Evolutionary conservation across 768 basidiomycete genomes (phyloP).

Genomic region (Leccinum subgranulosum): DNA sequence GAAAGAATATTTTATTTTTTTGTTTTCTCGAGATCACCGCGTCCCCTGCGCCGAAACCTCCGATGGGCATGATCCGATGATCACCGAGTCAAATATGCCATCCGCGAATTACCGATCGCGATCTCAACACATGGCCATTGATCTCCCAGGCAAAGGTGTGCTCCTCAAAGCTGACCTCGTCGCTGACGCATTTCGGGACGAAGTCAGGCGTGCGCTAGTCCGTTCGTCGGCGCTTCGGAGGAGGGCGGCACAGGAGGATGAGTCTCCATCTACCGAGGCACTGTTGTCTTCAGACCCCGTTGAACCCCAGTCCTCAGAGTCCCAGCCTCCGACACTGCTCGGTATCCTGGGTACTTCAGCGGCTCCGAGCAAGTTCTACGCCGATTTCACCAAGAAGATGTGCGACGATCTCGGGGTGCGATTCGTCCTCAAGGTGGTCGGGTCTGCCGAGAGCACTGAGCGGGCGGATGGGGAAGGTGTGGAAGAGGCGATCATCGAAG

Average conservation of each 20-base stretch:
- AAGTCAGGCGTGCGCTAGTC: constrained; percentile 39
- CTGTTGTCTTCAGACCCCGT: background rate
- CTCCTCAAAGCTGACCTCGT: constrained; percentile 78
- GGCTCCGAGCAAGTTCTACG: constrained; percentile 76
- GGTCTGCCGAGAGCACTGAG: constrained; percentile 41
- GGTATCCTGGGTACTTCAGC: constrained; percentile 88
- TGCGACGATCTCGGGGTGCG: constrained; percentile 86
- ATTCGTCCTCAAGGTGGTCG: constrained; percentile 72
- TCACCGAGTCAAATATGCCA: background rate
- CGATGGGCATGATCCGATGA: constrained; percentile 6
- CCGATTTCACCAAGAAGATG: constrained; percentile 88
- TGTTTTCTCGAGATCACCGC: background rate
- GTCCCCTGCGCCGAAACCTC: background rate
- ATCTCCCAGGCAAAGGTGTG: constrained; percentile 58
- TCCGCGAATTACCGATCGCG: background rate
- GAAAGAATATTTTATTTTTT: background rate
- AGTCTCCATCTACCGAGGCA: background rate
- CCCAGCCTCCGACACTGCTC: constrained; percentile 68
- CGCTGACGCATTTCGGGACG: constrained; percentile 65
- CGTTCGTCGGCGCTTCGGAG: background rate
- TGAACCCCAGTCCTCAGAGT: background rate
- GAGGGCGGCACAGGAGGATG: background rate
- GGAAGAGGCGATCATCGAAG: constrained; percentile 94
- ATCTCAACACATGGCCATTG: constrained; percentile 25
- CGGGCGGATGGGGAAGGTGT: constrained; percentile 79